Base-by-base conservation (phyloP, 148 eudicot species). In the Salicornia ramosissima region DNA sequence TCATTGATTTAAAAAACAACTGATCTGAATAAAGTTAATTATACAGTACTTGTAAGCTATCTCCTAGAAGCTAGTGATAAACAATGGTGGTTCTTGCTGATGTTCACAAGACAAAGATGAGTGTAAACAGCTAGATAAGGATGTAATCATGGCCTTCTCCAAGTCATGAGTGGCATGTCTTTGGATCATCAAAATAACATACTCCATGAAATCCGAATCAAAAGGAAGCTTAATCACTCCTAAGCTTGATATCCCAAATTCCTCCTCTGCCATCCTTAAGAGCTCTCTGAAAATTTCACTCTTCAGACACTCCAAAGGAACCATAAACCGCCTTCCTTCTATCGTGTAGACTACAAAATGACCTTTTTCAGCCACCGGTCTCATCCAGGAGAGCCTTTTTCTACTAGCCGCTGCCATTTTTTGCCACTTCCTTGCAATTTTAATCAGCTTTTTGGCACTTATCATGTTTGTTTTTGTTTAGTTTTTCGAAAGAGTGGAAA, bases 391-490 rank as follows among this genome's bases (percentile, higher is more conserved):
- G 49, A 74, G 24, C 26, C 49, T 74, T 45, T 54, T 75, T 25
- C 73, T 75, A 62, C 52, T 39, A 12, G 78, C 68, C 19, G 45
- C 29, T 2, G 87, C 75, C 5, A 73, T 26, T 34, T 68, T 79
- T 29, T 46, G 77, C 82, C 84, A 78, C 55, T 75, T 83, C 60
- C 74, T 74, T 15, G 79, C 81, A 81, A 83, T 71, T 34, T 58
- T 77, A 16, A 78, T 55, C 28, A 80, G 84, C 68, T 81, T 80
- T 84, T 73, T 83, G 33, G 78, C 43, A 40, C 78, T 78, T 52
- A 83, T 74, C 78, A 80, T 80, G 12, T 68, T 74, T 16, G 19
- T 26, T 47, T 46, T 36, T 2, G 40, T 29, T 16, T n/a, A 53
- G 25, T 28, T 30, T 19, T 46, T 60, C 40, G 6, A 1, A 4